phyloP scores from a whole-genome alignment of 805 yeast genomes.

The Candida sonorensis region DNA sequence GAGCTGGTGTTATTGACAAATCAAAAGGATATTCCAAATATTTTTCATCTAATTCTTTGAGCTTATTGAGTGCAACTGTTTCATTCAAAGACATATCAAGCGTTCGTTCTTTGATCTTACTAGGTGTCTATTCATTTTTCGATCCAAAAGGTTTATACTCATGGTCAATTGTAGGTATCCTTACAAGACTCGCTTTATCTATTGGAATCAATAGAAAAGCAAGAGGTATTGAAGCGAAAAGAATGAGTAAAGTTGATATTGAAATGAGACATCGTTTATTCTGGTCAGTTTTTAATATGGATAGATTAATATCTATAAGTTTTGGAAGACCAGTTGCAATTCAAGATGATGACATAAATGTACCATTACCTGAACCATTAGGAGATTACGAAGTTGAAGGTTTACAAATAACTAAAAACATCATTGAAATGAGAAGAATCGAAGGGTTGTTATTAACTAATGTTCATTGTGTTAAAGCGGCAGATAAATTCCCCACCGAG shows the following conservation, averaged over 20 bases:
- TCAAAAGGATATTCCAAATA: slow-evolving; percentile 33
- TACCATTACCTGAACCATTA: slow-evolving; percentile 26
- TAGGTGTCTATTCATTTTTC: slow-evolving; percentile 45
- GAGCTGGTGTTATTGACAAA: slow-evolving; percentile 30
- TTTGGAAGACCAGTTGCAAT: slow-evolving; percentile 23
- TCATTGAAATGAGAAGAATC: slow-evolving; percentile 37
- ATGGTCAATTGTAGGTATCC: slow-evolving; percentile 46
- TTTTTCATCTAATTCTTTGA: slow-evolving; percentile 36
- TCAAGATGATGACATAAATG: slow-evolving; percentile 23
- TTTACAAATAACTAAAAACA: slow-evolving; percentile 32
- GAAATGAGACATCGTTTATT: slow-evolving; percentile 37
- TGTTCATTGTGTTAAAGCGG: slow-evolving; percentile 39
- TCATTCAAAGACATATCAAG: slow-evolving; percentile 34
- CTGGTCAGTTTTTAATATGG: slow-evolving; percentile 25
- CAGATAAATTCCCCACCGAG: slow-evolving; percentile 21
- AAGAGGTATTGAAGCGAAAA: slow-evolving; percentile 21
- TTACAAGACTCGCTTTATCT: slow-evolving; percentile 37
- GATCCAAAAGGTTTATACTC: slow-evolving; percentile 43
- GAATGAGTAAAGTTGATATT: slow-evolving; percentile 27
- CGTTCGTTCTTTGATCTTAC: slow-evolving; percentile 33
- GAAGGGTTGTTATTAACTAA: slow-evolving; percentile 40
- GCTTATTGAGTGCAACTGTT: slow-evolving; percentile 31
- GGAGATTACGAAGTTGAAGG: slow-evolving; percentile 35
- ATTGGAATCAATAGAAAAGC: slow-evolving; percentile 40
- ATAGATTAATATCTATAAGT: slow-evolving; percentile 21